Percentiles rank a stretch among this genome's conserved stretches.
These are phyloP conservation scores for Lizonia empirigonia DNA, from an alignment of 2,329 filamentous ascomycete species.

Conservation along the genomic window DNA sequence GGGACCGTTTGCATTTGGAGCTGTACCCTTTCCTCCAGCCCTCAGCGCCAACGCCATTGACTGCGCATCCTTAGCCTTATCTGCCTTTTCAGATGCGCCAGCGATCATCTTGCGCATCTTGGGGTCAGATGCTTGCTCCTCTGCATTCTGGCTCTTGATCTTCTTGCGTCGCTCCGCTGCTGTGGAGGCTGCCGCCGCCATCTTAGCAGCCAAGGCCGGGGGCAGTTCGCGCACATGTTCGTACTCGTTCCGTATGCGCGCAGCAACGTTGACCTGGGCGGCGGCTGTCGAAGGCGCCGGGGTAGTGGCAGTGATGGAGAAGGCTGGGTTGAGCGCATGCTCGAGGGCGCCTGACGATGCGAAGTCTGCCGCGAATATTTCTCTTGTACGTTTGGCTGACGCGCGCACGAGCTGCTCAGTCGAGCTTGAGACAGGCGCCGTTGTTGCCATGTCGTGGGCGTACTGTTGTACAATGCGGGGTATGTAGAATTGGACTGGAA, in stretches of 20 bases:
- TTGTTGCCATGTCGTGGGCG: slow-evolving; percentile 26
- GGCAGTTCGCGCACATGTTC: slow-evolving; percentile 77
- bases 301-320: slow-evolving; percentile 53
- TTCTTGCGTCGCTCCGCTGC: slow-evolving; percentile 69
- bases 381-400: slow-evolving; percentile 60
- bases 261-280: slow-evolving; percentile 56
- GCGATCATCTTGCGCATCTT: slow-evolving; percentile 71
- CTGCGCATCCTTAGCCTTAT: slow-evolving; percentile 51
- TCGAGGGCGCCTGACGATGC: slow-evolving; percentile 51
- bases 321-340: slow-evolving; percentile 47
- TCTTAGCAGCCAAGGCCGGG: slow-evolving; percentile 76
- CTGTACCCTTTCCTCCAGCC: slow-evolving; percentile 52
- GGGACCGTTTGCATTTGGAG: slow-evolving; percentile 62
- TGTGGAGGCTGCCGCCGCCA: slow-evolving; percentile 65
- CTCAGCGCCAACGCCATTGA: slow-evolving; percentile 65
- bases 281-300: slow-evolving; percentile 52
- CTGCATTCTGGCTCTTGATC: slow-evolving; percentile 57
- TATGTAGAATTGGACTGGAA: background rate
- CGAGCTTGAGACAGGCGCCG: slow-evolving; percentile 26
- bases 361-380: slow-evolving; percentile 61
- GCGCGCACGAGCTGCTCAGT: slow-evolving; percentile 44
- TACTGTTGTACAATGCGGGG: background rate
- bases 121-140: slow-evolving; percentile 57
- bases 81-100: slow-evolving; percentile 59
- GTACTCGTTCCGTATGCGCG: slow-evolving; percentile 75